A percentile compares a stretch with the other conserved stretches of the same genome.
phyloP scores from a whole-genome alignment of 352 stramenopile species.

The Pythium myriotylum region DNA sequence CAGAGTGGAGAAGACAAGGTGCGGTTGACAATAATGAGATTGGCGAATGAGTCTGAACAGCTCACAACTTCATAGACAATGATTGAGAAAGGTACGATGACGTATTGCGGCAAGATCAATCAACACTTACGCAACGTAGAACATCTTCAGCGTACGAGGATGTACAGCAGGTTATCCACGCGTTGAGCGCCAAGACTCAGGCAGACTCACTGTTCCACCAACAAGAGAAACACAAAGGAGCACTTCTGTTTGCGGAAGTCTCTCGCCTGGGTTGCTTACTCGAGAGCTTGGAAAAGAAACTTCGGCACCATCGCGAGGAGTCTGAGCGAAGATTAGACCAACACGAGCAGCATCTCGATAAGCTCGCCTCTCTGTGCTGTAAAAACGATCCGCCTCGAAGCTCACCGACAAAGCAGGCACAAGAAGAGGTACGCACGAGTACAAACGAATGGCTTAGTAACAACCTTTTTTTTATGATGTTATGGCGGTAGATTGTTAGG shows the following conservation, averaged over 20 bases:
- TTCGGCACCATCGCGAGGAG: constrained; percentile 38
- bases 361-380: constrained; percentile 1
- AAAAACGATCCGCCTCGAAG: neutral
- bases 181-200: constrained; percentile 66
- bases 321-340: constrained; percentile 41
- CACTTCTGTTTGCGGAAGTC: constrained; percentile 68
- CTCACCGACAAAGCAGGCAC: constrained; percentile 19
- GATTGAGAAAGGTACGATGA: constrained; percentile 24
- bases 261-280: constrained; percentile 51
- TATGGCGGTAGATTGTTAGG: no score
- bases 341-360: constrained; percentile 39
- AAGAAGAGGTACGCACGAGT: constrained; percentile 4
- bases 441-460: no score
- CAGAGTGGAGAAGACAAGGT: constrained; percentile 68
- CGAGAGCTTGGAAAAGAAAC: constrained; percentile 38
- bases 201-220: constrained; percentile 52
- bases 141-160: constrained; percentile 48
- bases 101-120: no score
- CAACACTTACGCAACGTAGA: no score
- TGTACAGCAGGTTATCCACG: constrained; percentile 47
- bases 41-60: neutral
- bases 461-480: no score
- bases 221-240: constrained; percentile 64
- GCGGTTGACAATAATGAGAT: neutral
- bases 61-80: neutral